phyloP scores from a whole-genome alignment of 257 asterid species.

The Mitragyna speciosa region DNA sequence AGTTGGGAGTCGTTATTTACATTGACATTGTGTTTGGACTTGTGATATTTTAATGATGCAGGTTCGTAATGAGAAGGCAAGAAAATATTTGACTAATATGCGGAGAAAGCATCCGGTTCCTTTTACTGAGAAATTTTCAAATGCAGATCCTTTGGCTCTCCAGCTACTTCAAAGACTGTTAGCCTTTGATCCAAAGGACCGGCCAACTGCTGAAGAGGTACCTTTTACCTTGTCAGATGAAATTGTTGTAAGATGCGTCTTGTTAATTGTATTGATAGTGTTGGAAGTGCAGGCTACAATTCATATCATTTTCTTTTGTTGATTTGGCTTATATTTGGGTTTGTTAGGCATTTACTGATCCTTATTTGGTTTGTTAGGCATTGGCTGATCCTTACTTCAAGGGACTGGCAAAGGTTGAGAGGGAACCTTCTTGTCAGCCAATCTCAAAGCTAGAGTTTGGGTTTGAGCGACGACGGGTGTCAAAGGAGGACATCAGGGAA shows the following conservation, averaged over 20 bases:
- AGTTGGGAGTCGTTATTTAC: background rate
- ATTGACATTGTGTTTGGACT: background rate
- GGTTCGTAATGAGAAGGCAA: conserved; percentile 96
- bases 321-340: conserved; percentile 13
- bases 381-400: conserved; percentile 90
- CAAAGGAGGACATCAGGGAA: conserved; percentile 83
- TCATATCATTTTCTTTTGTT: background rate
- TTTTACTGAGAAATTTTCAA: conserved; percentile 64
- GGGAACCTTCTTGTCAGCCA: conserved; percentile 86
- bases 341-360: conserved; percentile 84
- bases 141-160: conserved; percentile 71
- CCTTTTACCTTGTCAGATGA: conserved; percentile 11
- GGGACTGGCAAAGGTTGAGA: conserved; percentile 79
- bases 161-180: conserved; percentile 64
- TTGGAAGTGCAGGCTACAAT: background rate
- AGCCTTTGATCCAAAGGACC: conserved; percentile 89
- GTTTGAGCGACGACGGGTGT: conserved; percentile 75
- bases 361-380: conserved; percentile 69
- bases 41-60: conserved; percentile 34
- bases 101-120: conserved; percentile 60
- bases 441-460: conserved; percentile 89
- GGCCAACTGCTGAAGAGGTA: conserved; percentile 94
- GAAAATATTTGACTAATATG: conserved; percentile 76
- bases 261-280: background rate
- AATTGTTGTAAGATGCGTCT: background rate